Evolutionary conservation across 768 basidiomycete species (phyloP), one percentile per base, ranked within the genome.

Genomic region (Termitomyces sp.): DNA sequence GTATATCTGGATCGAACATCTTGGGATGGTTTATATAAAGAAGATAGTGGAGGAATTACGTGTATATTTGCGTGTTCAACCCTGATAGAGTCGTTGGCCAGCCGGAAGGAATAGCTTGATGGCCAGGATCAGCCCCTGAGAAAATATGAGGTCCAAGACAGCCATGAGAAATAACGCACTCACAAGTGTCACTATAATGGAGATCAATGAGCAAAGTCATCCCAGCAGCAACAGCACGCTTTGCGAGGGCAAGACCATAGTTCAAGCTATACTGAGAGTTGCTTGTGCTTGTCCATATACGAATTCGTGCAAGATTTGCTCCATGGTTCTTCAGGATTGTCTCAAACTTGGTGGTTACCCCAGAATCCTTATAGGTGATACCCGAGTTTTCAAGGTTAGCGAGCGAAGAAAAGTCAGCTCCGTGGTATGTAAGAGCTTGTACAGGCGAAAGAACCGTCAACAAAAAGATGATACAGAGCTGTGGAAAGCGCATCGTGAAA

Each of bases 141-240:
- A 38, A 50, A 18, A 35, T 16, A 51, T 30, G 38, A 30, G 20
- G 16, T 23, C 32, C 33, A 60, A 4, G 4, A 23, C 18, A 43
- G 18, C 9, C 32, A 5, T 43, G 57, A 55, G 35, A 33, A 36
- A 20, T 10, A 13, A 14, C 28, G 33, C 40, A 72, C 77, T 32
- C 60, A 83, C 83, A 83, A n/a, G 80, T 85, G 64, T 87, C 85
- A 65, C 83, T 85, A 66, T 79, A 86, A 63, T 87, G 85, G 49
- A 86, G 67, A 63, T 87, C 84, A 10, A 87, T 72, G 44, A 79
- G 67, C 14, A 87, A 64, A 12, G 73, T 72, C 81, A 86, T 77
- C 12, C 84, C 84, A 12, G 81, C 82, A 12, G 81, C 82, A 46
- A 74, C 76, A 48, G 82, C 79, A 10, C 85, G 73, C 69, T 83